Conservation (phyloP, 257 asterid species). For the Solanum tarapatanum region DNA sequence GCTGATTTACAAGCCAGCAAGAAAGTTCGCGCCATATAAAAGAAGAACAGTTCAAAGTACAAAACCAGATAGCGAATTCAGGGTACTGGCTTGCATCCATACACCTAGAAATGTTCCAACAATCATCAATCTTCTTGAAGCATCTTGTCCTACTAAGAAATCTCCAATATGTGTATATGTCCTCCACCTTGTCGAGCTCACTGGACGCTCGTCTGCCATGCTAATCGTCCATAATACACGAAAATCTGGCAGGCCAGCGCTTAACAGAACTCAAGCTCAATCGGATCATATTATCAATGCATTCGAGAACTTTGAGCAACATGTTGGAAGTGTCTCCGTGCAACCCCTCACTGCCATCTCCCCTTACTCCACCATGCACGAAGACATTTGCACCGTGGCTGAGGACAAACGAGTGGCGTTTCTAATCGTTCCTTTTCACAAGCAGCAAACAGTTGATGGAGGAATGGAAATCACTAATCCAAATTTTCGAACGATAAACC, state of each 20-base stretch:
- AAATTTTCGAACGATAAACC: conserved; percentile 56
- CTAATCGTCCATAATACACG: conserved; percentile 19
- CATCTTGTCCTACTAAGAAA: neutral
- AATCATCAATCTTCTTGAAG: conserved; percentile 1
- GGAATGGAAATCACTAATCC: conserved; percentile 90
- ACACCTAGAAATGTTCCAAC: conserved; percentile 1
- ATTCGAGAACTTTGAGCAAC: conserved; percentile 84
- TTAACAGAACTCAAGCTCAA: conserved; percentile 79
- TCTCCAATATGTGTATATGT: neutral
- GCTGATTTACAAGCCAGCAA: neutral
- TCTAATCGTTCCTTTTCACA: conserved; percentile 74
- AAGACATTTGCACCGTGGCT: conserved; percentile 70
- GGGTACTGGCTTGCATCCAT: neutral
- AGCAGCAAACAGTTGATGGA: conserved; percentile 91
- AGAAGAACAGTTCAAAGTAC: neutral
- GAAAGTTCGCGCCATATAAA: neutral
- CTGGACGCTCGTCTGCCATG: conserved; percentile 5
- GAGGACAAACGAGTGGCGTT: conserved; percentile 76
- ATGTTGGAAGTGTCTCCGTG: conserved; percentile 41
- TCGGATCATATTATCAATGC: conserved; percentile 88
- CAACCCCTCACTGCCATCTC: conserved; percentile 83
- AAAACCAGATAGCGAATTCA: neutral
- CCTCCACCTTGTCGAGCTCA: conserved; percentile 4
- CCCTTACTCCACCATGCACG: conserved; percentile 95
- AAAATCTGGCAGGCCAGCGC: conserved; percentile 48